phyloP scores from a whole-genome alignment of 371 early-diverging fungal genomes.

The Mucor plumbeus region DNA sequence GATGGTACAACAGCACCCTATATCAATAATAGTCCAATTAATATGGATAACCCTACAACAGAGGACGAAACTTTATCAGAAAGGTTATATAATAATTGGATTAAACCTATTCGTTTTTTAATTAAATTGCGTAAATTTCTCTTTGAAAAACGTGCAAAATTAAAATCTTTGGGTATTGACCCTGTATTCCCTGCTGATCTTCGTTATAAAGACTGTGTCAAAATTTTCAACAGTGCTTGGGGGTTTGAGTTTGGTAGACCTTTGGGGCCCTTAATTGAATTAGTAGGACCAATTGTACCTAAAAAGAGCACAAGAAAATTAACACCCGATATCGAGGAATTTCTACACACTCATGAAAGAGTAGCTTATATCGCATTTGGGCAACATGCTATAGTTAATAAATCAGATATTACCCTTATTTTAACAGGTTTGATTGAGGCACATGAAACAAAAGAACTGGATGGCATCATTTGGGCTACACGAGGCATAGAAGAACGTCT shows the following conservation, averaged over 20 bases:
- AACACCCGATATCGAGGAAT: slow-evolving; percentile 10
- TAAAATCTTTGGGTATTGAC: slow-evolving; percentile 13
- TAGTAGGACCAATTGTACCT: slow-evolving; percentile 40
- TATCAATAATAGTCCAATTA: slow-evolving; percentile 18
- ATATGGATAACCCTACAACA: slow-evolving; percentile 17
- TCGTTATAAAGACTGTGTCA: slow-evolving; percentile 13
- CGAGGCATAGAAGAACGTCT: background rate
- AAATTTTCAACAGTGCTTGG: slow-evolving; percentile 29
- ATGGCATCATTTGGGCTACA: slow-evolving; percentile 43
- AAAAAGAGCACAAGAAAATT: slow-evolving; percentile 22
- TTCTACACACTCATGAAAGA: slow-evolving; percentile 22
- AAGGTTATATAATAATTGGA: slow-evolving; percentile 22
- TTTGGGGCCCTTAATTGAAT: slow-evolving; percentile 36
- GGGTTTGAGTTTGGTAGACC: slow-evolving; percentile 35
- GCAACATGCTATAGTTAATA: slow-evolving; percentile 17
- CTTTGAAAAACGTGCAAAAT: slow-evolving; percentile 13
- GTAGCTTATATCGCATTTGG: slow-evolving; percentile 48
- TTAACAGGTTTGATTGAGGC: slow-evolving; percentile 21
- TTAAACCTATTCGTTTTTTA: slow-evolving; percentile 2
- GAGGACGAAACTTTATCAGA: slow-evolving; percentile 18
- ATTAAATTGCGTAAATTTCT: slow-evolving; percentile 1
- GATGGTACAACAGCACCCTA: slow-evolving; percentile 31
- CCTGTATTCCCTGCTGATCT: background rate
- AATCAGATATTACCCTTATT: slow-evolving; percentile 21
- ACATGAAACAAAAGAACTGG: slow-evolving; percentile 21